Evolutionary conservation across 495 filamentous ascomycete species (phyloP), one percentile per base, ranked within the genome.

Genomic region (Penicillium silybi): DNA sequence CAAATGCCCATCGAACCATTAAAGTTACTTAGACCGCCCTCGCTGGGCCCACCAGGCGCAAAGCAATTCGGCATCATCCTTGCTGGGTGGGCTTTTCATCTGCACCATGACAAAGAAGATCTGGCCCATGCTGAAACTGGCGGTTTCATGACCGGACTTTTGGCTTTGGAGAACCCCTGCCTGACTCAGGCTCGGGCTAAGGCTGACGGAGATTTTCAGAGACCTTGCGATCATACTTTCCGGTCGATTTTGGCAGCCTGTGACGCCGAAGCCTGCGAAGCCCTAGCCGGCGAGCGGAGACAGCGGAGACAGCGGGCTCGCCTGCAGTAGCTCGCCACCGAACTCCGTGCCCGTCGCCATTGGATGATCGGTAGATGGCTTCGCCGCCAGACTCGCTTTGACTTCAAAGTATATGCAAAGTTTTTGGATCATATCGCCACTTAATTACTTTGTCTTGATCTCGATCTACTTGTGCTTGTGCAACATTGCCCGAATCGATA

Each of bases 81-180:
- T 9, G 52, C 46, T 32, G 35, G 35, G 22, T 42, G 22, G 50
- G 45, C 34, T 49, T 57, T 57, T 61, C 58, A 61, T 44, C 50
- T 48, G 48, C 41, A 18, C 19, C 19, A 23, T 44, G 45, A 50
- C 49, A 52, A 57, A 61, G 58, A 61, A 51, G 32, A 44, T 48
- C 41, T 53, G 52, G 56, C 41, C 46, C 39, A 22, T 16, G 35
- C 32, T 46, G 42, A 48, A 11, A 52, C 40, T 23, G 19, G 54
- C 39, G 7, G 54, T 53, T 57, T 54, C 55, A 53, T 32, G 22
- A 26, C 44, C 20, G 40, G 13, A 19, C 23, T 38, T 48, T 48
- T 45, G 19, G 27, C 40, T 44, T 44, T 48, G 13, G 19, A 47
- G 29, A 32, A 44, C 44, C 32, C 41, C 39, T 22, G 41, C 22